Percentiles rank a stretch among this genome's conserved stretches.
Evolutionary conservation across 441 rosid species (phyloP).

Genomic region (Melastoma candidum): DNA sequence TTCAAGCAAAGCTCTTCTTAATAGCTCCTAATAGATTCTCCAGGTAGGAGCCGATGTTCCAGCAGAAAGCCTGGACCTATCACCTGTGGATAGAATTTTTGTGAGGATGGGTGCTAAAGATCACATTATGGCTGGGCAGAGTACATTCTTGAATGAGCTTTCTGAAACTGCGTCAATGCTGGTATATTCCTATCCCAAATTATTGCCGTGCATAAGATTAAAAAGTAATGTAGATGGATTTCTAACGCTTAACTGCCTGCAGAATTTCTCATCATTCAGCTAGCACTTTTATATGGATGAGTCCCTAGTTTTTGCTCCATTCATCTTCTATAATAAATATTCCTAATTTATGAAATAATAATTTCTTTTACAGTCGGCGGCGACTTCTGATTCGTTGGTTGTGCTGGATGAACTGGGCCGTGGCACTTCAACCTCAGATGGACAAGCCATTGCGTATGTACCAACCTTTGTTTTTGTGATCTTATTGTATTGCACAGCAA

Average conservation of each 20-base stretch:
- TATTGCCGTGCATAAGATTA: no score
- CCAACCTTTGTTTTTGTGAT: constrained; percentile 1
- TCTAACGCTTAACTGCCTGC: no score
- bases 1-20: constrained; percentile 14
- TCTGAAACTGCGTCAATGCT: constrained; percentile 93
- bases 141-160: constrained; percentile 90
- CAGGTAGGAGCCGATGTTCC: constrained; percentile 96
- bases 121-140: constrained; percentile 92
- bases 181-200: constrained; percentile 26
- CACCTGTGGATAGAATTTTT: constrained; percentile 81
- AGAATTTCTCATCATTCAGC: no score
- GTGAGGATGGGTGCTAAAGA: constrained; percentile 99
- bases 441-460: constrained; percentile 97
- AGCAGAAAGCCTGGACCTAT: constrained; percentile 76
- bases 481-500: no score
- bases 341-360: not conserved
- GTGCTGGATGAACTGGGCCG: constrained; percentile 96
- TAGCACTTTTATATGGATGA: no score
- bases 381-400: constrained; percentile 76
- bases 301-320: no score
- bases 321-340: no score
- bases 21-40: constrained; percentile 11
- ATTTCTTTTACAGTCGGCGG: constrained; percentile 53
- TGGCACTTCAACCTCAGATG: constrained; percentile 97
- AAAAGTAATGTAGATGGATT: no score